phyloP scores from a whole-genome alignment of 78 protist genomes.

The Anaeramoeba flamelloides region DNA sequence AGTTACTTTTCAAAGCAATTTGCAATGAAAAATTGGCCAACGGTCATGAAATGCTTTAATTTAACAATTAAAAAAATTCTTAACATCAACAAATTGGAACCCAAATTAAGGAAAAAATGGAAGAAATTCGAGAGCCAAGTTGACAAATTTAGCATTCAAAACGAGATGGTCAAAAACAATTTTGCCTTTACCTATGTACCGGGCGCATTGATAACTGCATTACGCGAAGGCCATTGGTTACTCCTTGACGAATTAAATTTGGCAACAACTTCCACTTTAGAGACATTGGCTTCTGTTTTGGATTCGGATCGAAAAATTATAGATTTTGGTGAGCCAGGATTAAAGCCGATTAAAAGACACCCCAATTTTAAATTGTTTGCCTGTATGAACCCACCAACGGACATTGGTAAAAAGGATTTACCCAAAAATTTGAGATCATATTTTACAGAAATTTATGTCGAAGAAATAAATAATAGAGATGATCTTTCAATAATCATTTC shows the following conservation, averaged over 20 bases:
- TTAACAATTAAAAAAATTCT: background rate
- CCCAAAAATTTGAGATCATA: slow-evolving; percentile 63
- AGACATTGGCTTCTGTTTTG: slow-evolving; percentile 13
- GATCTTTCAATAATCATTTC: slow-evolving; percentile 59
- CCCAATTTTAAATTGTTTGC: slow-evolving; percentile 85
- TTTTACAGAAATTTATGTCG: slow-evolving; percentile 83
- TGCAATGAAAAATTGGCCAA: slow-evolving; percentile 7
- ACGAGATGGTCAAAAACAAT: slow-evolving; percentile 14
- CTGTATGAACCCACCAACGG: slow-evolving; percentile 98
- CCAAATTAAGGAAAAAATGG: background rate
- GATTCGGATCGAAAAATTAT: slow-evolving; percentile 8
- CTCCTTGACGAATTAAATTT: slow-evolving; percentile 95
- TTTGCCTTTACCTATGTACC: slow-evolving; percentile 4
- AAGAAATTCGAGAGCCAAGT: background rate
- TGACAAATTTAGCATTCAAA: slow-evolving; percentile 22
- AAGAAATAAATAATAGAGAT: slow-evolving; percentile 38
- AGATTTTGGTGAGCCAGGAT: slow-evolving; percentile 69
- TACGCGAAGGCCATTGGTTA: slow-evolving; percentile 88
- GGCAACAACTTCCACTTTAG: slow-evolving; percentile 85
- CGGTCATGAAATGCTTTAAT: background rate
- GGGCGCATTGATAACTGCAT: slow-evolving; percentile 58
- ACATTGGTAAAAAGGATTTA: slow-evolving; percentile 90
- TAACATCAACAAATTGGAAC: background rate
- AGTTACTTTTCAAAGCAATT: background rate
- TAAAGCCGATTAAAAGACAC: slow-evolving; percentile 63